phyloP scores from a whole-genome alignment of 1,139 yeast genomes.

The Spencermartinsiella ligniputridi region DNA sequence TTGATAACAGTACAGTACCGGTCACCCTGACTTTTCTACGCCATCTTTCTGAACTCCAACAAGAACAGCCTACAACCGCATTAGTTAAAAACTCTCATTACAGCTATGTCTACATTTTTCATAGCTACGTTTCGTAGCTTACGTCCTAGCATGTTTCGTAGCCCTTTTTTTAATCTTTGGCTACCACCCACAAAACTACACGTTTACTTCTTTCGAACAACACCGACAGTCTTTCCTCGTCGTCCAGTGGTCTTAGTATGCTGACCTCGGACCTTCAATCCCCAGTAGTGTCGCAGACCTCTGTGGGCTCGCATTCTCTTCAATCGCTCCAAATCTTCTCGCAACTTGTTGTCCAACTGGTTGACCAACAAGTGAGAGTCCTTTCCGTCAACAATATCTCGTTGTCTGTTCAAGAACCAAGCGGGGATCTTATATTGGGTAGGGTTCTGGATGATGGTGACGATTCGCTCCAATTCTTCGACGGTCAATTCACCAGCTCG shows the following conservation, averaged over 20 bases:
- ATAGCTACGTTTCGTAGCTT: too few species aligned
- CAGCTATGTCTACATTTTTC: too few species aligned
- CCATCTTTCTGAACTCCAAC: too few species aligned
- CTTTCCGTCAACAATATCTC: constrained; percentile 97
- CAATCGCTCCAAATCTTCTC: constrained; percentile 99
- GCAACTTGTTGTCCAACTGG: constrained; percentile 98
- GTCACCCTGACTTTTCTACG: too few species aligned
- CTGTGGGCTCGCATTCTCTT: constrained; percentile 99
- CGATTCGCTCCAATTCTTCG: constrained; percentile 99
- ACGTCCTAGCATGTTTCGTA: too few species aligned
- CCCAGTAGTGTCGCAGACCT: constrained; percentile 99
- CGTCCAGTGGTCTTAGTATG: constrained; percentile 99
- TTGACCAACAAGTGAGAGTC: constrained; percentile 98
- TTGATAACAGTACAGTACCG: too few species aligned
- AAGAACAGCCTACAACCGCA: too few species aligned
- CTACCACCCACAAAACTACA: too few species aligned
- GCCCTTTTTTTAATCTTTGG: too few species aligned
- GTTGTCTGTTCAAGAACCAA: constrained; percentile 99
- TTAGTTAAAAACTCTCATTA: too few species aligned
- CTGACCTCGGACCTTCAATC: constrained; percentile 91
- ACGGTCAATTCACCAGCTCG: constrained; percentile 99
- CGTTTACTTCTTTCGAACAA: constrained; percentile 36
- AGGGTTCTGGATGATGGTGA: constrained; percentile 99
- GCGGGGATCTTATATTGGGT: constrained; percentile 98
- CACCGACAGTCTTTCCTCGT: constrained; percentile 59